A percentile compares a stretch with the other conserved stretches of the same genome.
Evolutionary conservation across 2,329 filamentous ascomycete species (phyloP).

Genomic region (Fusarium redolens): DNA sequence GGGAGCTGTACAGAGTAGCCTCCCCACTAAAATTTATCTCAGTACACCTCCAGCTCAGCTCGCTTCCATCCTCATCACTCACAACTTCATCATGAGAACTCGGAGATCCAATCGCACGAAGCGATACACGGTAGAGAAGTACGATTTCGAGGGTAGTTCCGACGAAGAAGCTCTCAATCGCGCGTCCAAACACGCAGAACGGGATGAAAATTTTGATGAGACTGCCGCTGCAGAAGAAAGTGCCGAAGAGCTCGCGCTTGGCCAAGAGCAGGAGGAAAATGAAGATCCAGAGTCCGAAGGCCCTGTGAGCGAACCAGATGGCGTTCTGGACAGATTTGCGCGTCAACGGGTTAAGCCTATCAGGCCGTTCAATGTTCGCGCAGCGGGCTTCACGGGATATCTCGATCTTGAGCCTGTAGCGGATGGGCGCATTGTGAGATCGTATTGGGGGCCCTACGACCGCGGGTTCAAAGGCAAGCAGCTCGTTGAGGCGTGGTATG

Average conservation of each 20-base stretch:
- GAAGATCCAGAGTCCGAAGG: slow-evolving; percentile 47
- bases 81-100: slow-evolving; percentile 49
- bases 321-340: slow-evolving; percentile 46
- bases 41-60: slow-evolving; percentile 12
- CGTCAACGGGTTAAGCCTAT: slow-evolving; percentile 43
- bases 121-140: slow-evolving; percentile 49
- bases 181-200: slow-evolving; percentile 42
- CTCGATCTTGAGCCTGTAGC: slow-evolving; percentile 51
- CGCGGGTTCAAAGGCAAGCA: slow-evolving; percentile 48
- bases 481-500: slow-evolving; percentile 56
- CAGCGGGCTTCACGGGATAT: slow-evolving; percentile 41
- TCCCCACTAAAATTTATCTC: slow-evolving; percentile 30
- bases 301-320: slow-evolving; percentile 40
- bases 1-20: neutral
- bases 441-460: slow-evolving; percentile 53
- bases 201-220: slow-evolving; percentile 49
- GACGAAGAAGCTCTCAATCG: slow-evolving; percentile 45
- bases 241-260: slow-evolving; percentile 45
- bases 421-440: slow-evolving; percentile 48
- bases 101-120: slow-evolving; percentile 52
- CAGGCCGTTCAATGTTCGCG: slow-evolving; percentile 39
- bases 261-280: slow-evolving; percentile 39
- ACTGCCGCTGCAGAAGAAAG: slow-evolving; percentile 46
- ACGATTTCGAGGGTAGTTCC: slow-evolving; percentile 50
- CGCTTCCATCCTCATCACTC: slow-evolving; percentile 3